Percentiles rank a stretch among this genome's conserved stretches.
phyloP scores from a whole-genome alignment of 2,329 filamentous ascomycete genomes.

The Fusarium graminum region DNA sequence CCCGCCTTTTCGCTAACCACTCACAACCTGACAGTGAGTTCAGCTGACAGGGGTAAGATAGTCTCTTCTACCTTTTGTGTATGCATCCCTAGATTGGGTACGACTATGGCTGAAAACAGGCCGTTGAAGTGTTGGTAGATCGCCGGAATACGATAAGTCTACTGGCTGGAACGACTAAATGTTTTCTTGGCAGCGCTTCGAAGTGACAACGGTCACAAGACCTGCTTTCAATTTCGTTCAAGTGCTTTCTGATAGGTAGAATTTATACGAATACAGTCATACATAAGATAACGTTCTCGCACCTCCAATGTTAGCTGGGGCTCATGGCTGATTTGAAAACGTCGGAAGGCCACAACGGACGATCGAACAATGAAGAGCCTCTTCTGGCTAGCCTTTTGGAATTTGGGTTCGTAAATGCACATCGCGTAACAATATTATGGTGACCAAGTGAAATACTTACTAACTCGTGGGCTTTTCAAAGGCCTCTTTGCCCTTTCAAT shows the following conservation, averaged over 20 bases:
- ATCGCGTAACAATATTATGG: background rate
- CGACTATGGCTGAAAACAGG: slow-evolving; percentile 9
- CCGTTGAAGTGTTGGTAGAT: slow-evolving; percentile 1
- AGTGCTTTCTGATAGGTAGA: background rate
- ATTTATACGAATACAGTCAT: background rate
- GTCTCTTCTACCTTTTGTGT: slow-evolving; percentile 2
- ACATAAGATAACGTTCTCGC: background rate
- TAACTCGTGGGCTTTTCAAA: background rate
- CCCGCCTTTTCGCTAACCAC: background rate
- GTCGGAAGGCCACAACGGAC: background rate
- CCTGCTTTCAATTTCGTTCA: background rate
- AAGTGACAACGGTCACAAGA: background rate
- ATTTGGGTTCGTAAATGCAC: slow-evolving; percentile 10
- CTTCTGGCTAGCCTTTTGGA: slow-evolving; percentile 22
- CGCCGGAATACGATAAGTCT: background rate
- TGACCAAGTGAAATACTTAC: background rate
- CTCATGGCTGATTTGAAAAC: background rate
- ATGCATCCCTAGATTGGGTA: slow-evolving; percentile 12
- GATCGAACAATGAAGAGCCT: slow-evolving; percentile 17
- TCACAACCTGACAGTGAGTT: slow-evolving; percentile 25
- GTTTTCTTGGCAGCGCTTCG: slow-evolving; percentile 17
- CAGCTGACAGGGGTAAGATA: slow-evolving; percentile 31
- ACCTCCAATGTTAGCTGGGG: too few relatives aligned
- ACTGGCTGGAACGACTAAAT: slow-evolving; percentile 4
- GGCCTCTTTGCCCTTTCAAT: slow-evolving; percentile 37